Conservation (phyloP, 306 rosid genomes). For the Coriaria nepalensis region DNA sequence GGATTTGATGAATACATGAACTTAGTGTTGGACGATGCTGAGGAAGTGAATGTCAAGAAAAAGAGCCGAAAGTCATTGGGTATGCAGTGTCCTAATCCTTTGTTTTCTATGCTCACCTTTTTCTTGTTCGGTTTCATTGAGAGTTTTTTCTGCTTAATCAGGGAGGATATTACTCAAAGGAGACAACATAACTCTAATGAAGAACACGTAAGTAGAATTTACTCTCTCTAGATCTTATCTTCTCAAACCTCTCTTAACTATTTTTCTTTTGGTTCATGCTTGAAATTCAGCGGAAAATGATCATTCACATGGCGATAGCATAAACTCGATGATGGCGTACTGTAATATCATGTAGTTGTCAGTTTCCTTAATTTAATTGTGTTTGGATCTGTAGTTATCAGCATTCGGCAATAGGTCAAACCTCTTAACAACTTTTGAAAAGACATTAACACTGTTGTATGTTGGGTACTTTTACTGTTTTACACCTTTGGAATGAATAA, state of each 20-base stretch:
- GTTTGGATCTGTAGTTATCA: too few relatives aligned
- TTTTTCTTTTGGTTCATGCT: neutral
- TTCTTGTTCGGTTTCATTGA: conserved; percentile 11
- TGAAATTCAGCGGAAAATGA: conserved; percentile 56
- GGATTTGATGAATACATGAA: conserved; percentile 73
- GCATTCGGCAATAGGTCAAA: too few relatives aligned
- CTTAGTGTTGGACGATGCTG: conserved; percentile 52
- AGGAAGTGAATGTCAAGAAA: conserved; percentile 71
- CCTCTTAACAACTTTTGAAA: too few relatives aligned
- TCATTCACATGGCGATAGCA: neutral
- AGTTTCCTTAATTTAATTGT: too few relatives aligned
- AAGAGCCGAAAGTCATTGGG: conserved; percentile 63
- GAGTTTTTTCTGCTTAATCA: conserved; percentile 13
- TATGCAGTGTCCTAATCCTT: conserved; percentile 6
- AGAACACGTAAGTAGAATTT: conserved; percentile 53
- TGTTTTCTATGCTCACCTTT: neutral
- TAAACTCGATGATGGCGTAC: too few relatives aligned
- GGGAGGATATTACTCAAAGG: conserved; percentile 89
- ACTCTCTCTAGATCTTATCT: conserved; percentile 3
- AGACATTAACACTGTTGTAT: too few relatives aligned
- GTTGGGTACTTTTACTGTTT: too few relatives aligned
- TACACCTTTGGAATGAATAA: too few relatives aligned
- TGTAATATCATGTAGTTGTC: too few relatives aligned
- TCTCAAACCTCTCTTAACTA: neutral
- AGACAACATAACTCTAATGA: conserved; percentile 83